Evolutionary conservation across 129 eudicot species (phyloP).

Genomic region (Ambrosia trifida): DNA sequence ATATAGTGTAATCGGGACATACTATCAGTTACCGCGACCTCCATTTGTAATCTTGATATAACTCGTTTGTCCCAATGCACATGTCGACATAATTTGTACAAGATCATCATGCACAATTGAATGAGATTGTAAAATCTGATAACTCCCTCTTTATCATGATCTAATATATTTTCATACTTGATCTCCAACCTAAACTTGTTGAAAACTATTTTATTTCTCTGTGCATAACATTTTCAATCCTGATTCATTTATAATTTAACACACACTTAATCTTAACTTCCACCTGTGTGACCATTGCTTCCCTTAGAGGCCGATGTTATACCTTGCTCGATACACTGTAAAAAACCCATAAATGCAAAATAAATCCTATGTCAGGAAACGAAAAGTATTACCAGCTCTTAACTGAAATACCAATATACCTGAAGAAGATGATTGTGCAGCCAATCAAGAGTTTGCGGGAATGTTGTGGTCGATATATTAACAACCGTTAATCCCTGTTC

Average conservation of each 20-base stretch:
- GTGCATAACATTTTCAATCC: constrained; percentile 1
- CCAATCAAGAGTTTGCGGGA: constrained; percentile 98
- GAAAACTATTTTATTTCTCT: neutral
- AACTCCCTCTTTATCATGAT: neutral
- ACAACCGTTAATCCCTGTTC: constrained; percentile 84
- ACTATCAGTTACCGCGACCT: no score
- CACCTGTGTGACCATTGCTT: constrained; percentile 33
- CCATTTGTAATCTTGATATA: no score
- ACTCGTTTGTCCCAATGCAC: neutral
- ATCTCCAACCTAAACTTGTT: neutral
- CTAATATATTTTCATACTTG: neutral
- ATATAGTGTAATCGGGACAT: no score
- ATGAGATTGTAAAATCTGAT: neutral
- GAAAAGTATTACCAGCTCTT: neutral
- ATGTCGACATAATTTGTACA: constrained; percentile 2
- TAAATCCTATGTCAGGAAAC: neutral
- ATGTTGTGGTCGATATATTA: constrained; percentile 89
- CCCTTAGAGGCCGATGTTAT: constrained; percentile 44
- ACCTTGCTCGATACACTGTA: constrained; percentile 87
- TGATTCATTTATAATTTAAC: neutral
- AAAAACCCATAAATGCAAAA: neutral
- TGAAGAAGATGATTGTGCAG: constrained; percentile 93
- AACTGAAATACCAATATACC: constrained; percentile 44
- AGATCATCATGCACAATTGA: neutral
- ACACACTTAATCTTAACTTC: constrained; percentile 27